Conservation (phyloP, 768 basidiomycete species). For the Kondoa subrosea region DNA sequence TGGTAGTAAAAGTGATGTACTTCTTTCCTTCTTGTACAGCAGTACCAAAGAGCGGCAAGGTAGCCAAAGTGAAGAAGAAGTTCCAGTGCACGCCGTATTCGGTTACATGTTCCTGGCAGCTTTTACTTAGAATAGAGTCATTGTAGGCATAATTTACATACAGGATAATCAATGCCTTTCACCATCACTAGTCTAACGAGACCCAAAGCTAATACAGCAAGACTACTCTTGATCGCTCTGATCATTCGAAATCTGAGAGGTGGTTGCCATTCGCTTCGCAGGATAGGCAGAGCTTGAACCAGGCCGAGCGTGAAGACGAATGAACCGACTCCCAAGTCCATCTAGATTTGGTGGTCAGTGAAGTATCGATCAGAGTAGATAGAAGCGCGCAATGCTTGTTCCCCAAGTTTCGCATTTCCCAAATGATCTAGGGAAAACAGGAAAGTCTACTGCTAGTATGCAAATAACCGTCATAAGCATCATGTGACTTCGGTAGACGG, state of each 20-base stretch:
- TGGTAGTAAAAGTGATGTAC: slow-evolving; percentile 42
- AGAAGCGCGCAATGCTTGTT: slow-evolving; percentile 58
- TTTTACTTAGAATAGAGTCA: neutral
- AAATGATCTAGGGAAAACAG: slow-evolving; percentile 66
- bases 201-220: slow-evolving; percentile 57
- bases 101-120: slow-evolving; percentile 65
- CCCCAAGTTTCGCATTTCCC: slow-evolving; percentile 92
- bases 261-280: slow-evolving; percentile 36
- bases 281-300: slow-evolving; percentile 64
- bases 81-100: slow-evolving; percentile 99
- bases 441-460: slow-evolving; percentile 92
- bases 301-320: slow-evolving; percentile 94
- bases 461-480: slow-evolving; percentile 76
- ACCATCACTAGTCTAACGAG: slow-evolving; percentile 63
- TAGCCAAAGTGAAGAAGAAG: slow-evolving; percentile 82
- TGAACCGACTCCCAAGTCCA: slow-evolving; percentile 94
- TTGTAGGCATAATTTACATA: slow-evolving; percentile 33
- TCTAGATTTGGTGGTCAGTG: slow-evolving; percentile 39
- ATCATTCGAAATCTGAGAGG: slow-evolving; percentile 34
- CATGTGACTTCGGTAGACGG: slow-evolving; percentile 84
- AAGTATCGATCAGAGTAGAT: neutral
- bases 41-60: slow-evolving; percentile 52
- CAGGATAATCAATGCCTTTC: slow-evolving; percentile 86
- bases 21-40: slow-evolving; percentile 51
- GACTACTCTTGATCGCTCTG: slow-evolving; percentile 48